Percentiles rank a stretch among this genome's conserved stretches.
Evolutionary conservation across 169 alveolate species (phyloP).

Genomic region (Theileria sp.): DNA sequence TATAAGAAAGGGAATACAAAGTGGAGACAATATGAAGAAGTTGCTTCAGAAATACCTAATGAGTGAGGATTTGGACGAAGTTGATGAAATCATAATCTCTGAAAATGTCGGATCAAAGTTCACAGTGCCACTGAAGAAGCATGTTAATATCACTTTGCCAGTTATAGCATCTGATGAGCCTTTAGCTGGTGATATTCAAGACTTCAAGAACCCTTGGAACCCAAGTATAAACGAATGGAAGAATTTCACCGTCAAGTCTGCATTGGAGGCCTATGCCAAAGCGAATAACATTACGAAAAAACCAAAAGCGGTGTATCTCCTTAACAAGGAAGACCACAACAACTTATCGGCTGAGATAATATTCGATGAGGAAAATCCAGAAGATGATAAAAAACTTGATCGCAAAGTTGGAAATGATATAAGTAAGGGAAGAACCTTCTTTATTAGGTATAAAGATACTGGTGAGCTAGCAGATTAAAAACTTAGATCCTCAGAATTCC

Average conservation of each 20-base stretch:
- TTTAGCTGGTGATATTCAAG: slow-evolving; percentile 48
- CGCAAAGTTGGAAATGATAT: slow-evolving; percentile 50
- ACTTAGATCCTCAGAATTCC: background rate
- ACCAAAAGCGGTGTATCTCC: slow-evolving; percentile 48
- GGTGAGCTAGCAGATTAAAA: slow-evolving; percentile 55
- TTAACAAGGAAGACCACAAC: slow-evolving; percentile 59
- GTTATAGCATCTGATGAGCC: slow-evolving; percentile 66
- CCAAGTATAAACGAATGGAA: slow-evolving; percentile 50
- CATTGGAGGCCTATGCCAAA: slow-evolving; percentile 26
- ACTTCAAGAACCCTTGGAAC: slow-evolving; percentile 68
- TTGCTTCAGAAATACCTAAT: slow-evolving; percentile 37
- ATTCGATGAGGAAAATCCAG: slow-evolving; percentile 53
- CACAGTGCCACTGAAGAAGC: slow-evolving; percentile 53
- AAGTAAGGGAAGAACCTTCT: slow-evolving; percentile 43
- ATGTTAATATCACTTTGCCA: slow-evolving; percentile 50
- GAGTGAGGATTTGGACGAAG: slow-evolving; percentile 21
- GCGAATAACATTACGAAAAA: slow-evolving; percentile 24
- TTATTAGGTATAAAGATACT: slow-evolving; percentile 42
- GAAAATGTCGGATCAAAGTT: slow-evolving; percentile 24
- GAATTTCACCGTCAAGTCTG: slow-evolving; percentile 28
- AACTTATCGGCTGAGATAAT: slow-evolving; percentile 61
- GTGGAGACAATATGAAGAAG: slow-evolving; percentile 32
- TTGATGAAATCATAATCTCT: slow-evolving; percentile 33
- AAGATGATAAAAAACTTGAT: slow-evolving; percentile 10
- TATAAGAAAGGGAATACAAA: slow-evolving; percentile 23